Evolutionary conservation across 2,329 filamentous ascomycete genomes (phyloP).

Genomic region (Beauveria brongniartii): DNA sequence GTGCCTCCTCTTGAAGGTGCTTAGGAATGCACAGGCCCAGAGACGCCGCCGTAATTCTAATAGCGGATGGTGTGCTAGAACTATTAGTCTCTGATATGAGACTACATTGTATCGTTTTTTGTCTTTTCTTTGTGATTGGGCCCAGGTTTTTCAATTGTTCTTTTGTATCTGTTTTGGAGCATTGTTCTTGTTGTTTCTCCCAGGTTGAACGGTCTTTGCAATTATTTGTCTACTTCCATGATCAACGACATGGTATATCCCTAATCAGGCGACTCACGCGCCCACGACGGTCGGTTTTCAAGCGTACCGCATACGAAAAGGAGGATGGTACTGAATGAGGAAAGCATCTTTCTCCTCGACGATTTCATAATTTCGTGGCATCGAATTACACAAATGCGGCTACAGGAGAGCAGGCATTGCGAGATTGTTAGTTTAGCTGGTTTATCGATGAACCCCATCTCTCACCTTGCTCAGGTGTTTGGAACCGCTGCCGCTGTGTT

Average conservation of each 20-base stretch:
- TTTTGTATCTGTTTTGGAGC: not conserved
- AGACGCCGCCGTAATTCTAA: not conserved
- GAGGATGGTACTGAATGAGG: not conserved
- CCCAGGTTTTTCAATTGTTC: not conserved
- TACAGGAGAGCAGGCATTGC: not conserved
- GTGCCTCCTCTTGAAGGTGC: constrained; percentile 46
- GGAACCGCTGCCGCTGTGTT: not conserved
- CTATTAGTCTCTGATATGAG: not conserved
- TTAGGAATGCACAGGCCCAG: constrained; percentile 20
- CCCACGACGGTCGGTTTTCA: not conserved
- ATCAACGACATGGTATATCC: constrained; percentile 8
- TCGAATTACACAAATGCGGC: not conserved
- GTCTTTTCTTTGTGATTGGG: not conserved
- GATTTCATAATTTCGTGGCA: not conserved
- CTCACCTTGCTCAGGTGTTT: not conserved
- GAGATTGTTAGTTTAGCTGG: not conserved
- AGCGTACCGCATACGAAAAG: not conserved
- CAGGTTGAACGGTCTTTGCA: constrained; percentile 3
- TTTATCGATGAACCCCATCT: not conserved
- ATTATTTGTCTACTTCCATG: constrained; percentile 3
- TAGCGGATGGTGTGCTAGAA: not conserved
- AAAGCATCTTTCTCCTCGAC: not conserved
- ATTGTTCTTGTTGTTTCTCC: not conserved
- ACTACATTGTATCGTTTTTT: not conserved
- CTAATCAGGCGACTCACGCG: constrained; percentile 4